Evolutionary conservation across 2,329 filamentous ascomycete species (phyloP).

Genomic region (Venturia oleaginea): DNA sequence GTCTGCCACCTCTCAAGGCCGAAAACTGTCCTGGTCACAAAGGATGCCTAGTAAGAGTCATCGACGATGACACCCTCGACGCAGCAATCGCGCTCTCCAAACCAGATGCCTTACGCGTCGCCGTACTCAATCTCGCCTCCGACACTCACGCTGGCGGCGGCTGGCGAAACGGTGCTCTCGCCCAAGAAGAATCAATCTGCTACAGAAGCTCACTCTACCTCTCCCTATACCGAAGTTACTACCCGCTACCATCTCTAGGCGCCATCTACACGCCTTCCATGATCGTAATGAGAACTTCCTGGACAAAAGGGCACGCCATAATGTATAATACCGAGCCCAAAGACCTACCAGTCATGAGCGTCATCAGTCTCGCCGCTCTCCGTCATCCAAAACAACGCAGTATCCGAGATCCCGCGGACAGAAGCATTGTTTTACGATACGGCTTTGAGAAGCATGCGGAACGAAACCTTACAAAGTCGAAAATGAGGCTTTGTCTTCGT

Average conservation of each 20-base stretch:
- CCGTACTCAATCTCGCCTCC: constrained; percentile 59
- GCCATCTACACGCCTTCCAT: constrained; percentile 54
- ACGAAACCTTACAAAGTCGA: constrained; percentile 48
- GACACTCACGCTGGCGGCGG: constrained; percentile 50
- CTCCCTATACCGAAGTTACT: constrained; percentile 40
- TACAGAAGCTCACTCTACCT: constrained; percentile 49
- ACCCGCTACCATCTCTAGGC: constrained; percentile 43
- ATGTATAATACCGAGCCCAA: constrained; percentile 36
- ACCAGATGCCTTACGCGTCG: constrained; percentile 31
- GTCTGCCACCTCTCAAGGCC: not conserved
- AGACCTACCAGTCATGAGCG: constrained; percentile 52
- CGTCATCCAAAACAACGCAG: constrained; percentile 10
- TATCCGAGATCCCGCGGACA: not conserved
- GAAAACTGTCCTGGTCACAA: not conserved
- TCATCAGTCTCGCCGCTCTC: constrained; percentile 42
- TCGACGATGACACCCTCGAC: constrained; percentile 27
- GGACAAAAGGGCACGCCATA: constrained; percentile 38
- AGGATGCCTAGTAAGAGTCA: constrained; percentile 20
- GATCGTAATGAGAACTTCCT: constrained; percentile 47
- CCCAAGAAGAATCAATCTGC: constrained; percentile 63
- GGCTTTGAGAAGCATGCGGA: constrained; percentile 27
- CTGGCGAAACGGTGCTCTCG: constrained; percentile 51
- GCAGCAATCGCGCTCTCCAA: constrained; percentile 22
- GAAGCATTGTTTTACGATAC: not conserved
- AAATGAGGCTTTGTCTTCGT: constrained; percentile 53